Evolutionary conservation across 805 yeast genomes (phyloP).

Genomic region (Teunomyces cretensis): DNA sequence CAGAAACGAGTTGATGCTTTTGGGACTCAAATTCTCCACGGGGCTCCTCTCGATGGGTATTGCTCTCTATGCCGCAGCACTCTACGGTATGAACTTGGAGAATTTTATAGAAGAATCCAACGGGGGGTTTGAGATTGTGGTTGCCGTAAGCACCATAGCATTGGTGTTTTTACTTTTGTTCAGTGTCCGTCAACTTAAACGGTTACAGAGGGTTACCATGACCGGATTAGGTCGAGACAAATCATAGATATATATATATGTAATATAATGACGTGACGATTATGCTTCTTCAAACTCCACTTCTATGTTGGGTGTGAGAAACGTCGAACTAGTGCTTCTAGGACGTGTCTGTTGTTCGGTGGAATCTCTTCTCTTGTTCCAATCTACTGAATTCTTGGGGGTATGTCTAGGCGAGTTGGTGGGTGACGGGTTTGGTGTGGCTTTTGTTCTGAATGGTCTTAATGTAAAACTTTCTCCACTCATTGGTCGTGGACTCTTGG

Average conservation of each 20-base stretch:
- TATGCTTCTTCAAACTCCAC: conserved; percentile 26
- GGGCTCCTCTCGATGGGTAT: conserved; percentile 81
- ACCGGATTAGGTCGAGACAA: conserved; percentile 34
- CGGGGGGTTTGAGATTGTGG: conserved; percentile 57
- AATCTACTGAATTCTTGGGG: conserved; percentile 14
- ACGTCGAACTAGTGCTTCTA: conserved; percentile 21
- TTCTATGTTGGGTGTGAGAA: conserved; percentile 25
- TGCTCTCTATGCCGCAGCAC: conserved; percentile 76
- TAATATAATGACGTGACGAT: conserved; percentile 1
- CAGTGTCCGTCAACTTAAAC: conserved; percentile 58
- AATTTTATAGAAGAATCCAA: conserved; percentile 84
- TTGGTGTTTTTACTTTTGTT: conserved; percentile 48
- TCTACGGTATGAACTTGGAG: conserved; percentile 94
- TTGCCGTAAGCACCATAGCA: conserved; percentile 44
- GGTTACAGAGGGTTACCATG: conserved; percentile 74
- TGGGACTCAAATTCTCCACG: conserved; percentile 80
- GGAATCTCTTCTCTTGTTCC: conserved; percentile 6
- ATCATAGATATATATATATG: not conserved
- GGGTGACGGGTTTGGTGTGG: conserved; percentile 43
- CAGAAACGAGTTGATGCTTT: conserved; percentile 86
- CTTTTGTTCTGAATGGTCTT: conserved; percentile 42
- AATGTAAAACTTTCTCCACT: conserved; percentile 34
- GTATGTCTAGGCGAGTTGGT: conserved; percentile 34
- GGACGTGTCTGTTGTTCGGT: conserved; percentile 5
- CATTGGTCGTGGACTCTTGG: conserved; percentile 22